Conservation (phyloP, 371 early-diverging fungal genomes). For the Mortierella sp. region DNA sequence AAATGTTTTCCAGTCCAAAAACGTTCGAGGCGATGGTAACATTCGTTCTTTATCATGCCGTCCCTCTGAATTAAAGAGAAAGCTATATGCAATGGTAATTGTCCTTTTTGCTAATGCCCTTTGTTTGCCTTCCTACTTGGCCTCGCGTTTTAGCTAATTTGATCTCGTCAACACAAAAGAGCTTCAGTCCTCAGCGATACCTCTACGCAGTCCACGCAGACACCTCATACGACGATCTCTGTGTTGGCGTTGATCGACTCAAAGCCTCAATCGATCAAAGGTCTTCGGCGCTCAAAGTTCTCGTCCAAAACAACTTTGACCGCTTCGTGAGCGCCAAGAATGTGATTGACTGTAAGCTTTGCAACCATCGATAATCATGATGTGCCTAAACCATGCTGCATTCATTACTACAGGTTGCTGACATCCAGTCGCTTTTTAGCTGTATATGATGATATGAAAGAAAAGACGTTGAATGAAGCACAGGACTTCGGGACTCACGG, state of each 20-base stretch:
- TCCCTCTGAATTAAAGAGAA: too few species aligned
- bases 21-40: constrained; percentile 46
- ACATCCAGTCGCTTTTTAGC: constrained; percentile 45
- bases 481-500: constrained; percentile 86
- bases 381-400: too few species aligned
- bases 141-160: constrained; percentile 26
- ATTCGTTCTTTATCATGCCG: too few species aligned
- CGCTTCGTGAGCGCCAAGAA: constrained; percentile 96
- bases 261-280: constrained; percentile 81
- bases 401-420: background rate
- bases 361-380: background rate
- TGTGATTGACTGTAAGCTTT: constrained; percentile 84
- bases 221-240: constrained; percentile 85
- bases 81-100: too few species aligned
- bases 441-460: constrained; percentile 91
- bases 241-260: constrained; percentile 77
- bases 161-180: constrained; percentile 59
- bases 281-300: constrained; percentile 84
- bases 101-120: too few species aligned
- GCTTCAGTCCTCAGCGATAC: constrained; percentile 85
- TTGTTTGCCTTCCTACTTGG: too few species aligned
- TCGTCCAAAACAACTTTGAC: constrained; percentile 96
- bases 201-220: constrained; percentile 85
- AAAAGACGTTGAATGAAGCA: constrained; percentile 79
- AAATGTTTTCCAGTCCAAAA: constrained; percentile 41